phyloP scores from a whole-genome alignment of 1,139 yeast species.

The Protomyces pachydermus region DNA sequence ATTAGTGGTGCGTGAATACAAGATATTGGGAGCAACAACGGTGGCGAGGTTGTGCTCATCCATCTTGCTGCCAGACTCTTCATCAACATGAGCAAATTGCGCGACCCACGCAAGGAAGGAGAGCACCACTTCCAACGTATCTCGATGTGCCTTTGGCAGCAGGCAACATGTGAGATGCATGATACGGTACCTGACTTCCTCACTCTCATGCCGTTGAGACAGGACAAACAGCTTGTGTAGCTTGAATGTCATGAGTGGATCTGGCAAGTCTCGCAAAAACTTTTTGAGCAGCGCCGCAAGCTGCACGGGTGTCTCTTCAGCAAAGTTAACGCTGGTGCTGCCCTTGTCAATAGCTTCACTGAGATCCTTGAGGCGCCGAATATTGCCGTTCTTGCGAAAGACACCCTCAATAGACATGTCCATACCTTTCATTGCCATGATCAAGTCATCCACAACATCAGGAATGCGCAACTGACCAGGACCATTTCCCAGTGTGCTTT shows the following conservation, averaged over 20 bases:
- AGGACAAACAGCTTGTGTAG: constrained; percentile 77
- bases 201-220: constrained; percentile 56
- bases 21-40: constrained; percentile 86
- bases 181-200: constrained; percentile 50
- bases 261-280: constrained; percentile 87
- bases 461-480: constrained; percentile 70
- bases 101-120: constrained; percentile 93
- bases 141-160: constrained; percentile 78
- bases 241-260: constrained; percentile 73
- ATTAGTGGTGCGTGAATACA: constrained; percentile 49
- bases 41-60: constrained; percentile 93
- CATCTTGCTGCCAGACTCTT: constrained; percentile 91
- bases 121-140: constrained; percentile 76
- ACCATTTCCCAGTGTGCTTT: constrained; percentile 82
- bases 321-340: constrained; percentile 71
- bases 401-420: constrained; percentile 90
- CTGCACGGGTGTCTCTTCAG: constrained; percentile 81
- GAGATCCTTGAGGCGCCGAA: constrained; percentile 69
- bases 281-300: constrained; percentile 89
- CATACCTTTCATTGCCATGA: constrained; percentile 77
- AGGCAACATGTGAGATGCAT: constrained; percentile 70
- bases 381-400: constrained; percentile 93
- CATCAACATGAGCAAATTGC: constrained; percentile 78
- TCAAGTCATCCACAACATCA: constrained; percentile 75
- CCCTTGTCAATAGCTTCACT: constrained; percentile 68